Percentiles rank a stretch among this genome's conserved stretches.
Evolutionary conservation across 1,139 yeast species (phyloP).

Genomic region (Hanseniaspora sp.): DNA sequence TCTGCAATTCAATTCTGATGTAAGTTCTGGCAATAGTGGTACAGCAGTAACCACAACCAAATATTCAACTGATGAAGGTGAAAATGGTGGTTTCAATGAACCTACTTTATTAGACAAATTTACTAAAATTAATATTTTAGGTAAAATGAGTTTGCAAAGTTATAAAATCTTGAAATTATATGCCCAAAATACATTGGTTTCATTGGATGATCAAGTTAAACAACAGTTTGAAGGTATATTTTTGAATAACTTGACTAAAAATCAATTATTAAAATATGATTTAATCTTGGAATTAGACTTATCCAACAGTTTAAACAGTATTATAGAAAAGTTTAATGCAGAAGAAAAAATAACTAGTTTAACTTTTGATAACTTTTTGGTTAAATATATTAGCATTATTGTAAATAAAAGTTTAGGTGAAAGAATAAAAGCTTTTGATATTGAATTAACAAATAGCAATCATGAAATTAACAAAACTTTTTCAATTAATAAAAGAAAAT

Average conservation of each 20-base stretch:
- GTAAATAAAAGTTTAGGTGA: slow-evolving; percentile 57
- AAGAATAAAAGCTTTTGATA: slow-evolving; percentile 40
- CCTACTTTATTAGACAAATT: slow-evolving; percentile 72
- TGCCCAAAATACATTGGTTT: slow-evolving; percentile 55
- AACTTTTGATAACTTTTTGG: slow-evolving; percentile 56
- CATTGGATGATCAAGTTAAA: slow-evolving; percentile 65
- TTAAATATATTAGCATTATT: slow-evolving; percentile 49
- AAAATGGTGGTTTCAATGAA: slow-evolving; percentile 48
- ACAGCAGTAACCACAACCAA: slow-evolving; percentile 39
- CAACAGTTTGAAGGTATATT: slow-evolving; percentile 86
- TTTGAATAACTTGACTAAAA: slow-evolving; percentile 45
- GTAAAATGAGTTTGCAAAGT: slow-evolving; percentile 68
- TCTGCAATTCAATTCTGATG: slow-evolving; percentile 50
- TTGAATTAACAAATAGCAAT: slow-evolving; percentile 22
- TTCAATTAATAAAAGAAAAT: slow-evolving; percentile 48
- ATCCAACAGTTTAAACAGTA: slow-evolving; percentile 21
- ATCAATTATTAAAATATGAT: slow-evolving; percentile 56
- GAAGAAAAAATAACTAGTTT: slow-evolving; percentile 62
- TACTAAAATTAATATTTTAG: slow-evolving; percentile 62
- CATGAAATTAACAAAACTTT: slow-evolving; percentile 24
- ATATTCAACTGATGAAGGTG: slow-evolving; percentile 35
- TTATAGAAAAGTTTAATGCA: slow-evolving; percentile 43
- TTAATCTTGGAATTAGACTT: slow-evolving; percentile 45
- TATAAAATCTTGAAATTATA: slow-evolving; percentile 51
- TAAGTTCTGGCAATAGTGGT: slow-evolving; percentile 22